A percentile compares a stretch with the other conserved stretches of the same genome.
Conservation (phyloP, 805 yeast genomes). For the Wilhelminamyces savonicus region DNA sequence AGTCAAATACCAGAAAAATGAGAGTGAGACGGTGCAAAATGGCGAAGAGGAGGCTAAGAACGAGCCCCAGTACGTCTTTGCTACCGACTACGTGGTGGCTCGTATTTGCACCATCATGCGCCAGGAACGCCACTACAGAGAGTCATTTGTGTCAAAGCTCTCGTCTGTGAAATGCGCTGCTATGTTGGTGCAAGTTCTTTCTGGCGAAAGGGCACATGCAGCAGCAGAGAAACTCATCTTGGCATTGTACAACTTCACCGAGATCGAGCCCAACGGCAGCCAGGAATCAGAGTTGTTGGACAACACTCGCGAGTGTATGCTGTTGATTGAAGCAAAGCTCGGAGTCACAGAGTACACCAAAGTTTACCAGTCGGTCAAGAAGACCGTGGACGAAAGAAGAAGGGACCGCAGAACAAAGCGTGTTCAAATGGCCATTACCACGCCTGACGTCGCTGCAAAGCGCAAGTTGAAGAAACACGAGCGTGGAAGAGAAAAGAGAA, state of each 20-base stretch:
- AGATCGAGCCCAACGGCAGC: constrained; percentile 32
- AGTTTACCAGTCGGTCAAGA: constrained; percentile 59
- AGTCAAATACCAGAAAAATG: constrained; percentile 24
- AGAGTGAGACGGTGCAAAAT: constrained; percentile 13
- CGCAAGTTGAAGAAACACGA: constrained; percentile 73
- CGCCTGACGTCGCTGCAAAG: constrained; percentile 78
- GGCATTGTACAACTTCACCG: constrained; percentile 47
- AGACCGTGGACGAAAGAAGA: constrained; percentile 53
- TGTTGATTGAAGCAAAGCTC: constrained; percentile 57
- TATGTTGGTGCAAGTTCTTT: constrained; percentile 48
- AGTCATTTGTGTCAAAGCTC: constrained; percentile 54
- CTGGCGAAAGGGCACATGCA: constrained; percentile 29
- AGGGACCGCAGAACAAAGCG: constrained; percentile 70
- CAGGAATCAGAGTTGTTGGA: constrained; percentile 46
- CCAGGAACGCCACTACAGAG: constrained; percentile 51
- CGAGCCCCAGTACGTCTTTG: constrained; percentile 19
- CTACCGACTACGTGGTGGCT: constrained; percentile 57
- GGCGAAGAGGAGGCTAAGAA: constrained; percentile 3
- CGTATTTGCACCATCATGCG: constrained; percentile 59
- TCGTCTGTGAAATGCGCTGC: constrained; percentile 68
- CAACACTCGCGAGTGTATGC: constrained; percentile 60
- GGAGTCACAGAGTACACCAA: constrained; percentile 66
- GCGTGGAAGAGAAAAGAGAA: constrained; percentile 71
- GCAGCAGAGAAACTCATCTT: constrained; percentile 46
- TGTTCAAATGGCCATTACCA: constrained; percentile 66